These are phyloP conservation scores for Fraxinus albicans DNA, from an alignment of 305 asterid species.

Conservation along the genomic window DNA sequence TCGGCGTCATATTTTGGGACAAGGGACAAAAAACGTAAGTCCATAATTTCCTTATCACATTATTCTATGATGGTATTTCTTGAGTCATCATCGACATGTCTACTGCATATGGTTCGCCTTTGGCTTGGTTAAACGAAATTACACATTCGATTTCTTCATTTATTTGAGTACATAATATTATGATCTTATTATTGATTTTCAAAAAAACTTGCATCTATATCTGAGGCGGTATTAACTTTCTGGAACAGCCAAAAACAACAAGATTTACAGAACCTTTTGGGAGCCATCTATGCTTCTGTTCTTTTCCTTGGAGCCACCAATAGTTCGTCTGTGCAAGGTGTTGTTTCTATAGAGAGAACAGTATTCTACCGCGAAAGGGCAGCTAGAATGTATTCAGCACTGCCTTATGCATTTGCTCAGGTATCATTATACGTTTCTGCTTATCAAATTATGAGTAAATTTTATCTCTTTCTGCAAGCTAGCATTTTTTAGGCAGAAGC, in stretches of 20 bases:
- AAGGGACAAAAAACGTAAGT: slow-evolving; percentile 46
- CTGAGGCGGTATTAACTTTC: background rate
- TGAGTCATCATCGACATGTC: background rate
- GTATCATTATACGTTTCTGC: slow-evolving; percentile 8
- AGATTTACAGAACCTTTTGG: slow-evolving; percentile 44
- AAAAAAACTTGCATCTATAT: background rate
- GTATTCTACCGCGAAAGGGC: slow-evolving; percentile 52
- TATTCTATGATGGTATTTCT: background rate
- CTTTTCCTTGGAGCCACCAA: slow-evolving; percentile 41
- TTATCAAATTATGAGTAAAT: background rate
- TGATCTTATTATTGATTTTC: background rate
- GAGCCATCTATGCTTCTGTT: slow-evolving; percentile 42
- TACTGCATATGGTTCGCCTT: background rate
- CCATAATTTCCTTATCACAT: background rate
- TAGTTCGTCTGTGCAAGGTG: slow-evolving; percentile 30
- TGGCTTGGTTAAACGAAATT: background rate
- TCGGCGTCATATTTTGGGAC: slow-evolving; percentile 51
- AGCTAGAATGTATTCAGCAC: slow-evolving; percentile 48
- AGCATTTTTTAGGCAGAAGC: background rate
- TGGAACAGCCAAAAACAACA: slow-evolving; percentile 36
- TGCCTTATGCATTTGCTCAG: slow-evolving; percentile 53
- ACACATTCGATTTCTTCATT: background rate
- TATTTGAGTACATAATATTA: background rate
- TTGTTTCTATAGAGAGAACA: slow-evolving; percentile 43
- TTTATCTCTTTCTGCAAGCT: background rate